Percentiles rank a stretch among this genome's conserved stretches.
Conservation (phyloP, 2,329 filamentous ascomycete genomes). For the Fusarium penzigii region DNA sequence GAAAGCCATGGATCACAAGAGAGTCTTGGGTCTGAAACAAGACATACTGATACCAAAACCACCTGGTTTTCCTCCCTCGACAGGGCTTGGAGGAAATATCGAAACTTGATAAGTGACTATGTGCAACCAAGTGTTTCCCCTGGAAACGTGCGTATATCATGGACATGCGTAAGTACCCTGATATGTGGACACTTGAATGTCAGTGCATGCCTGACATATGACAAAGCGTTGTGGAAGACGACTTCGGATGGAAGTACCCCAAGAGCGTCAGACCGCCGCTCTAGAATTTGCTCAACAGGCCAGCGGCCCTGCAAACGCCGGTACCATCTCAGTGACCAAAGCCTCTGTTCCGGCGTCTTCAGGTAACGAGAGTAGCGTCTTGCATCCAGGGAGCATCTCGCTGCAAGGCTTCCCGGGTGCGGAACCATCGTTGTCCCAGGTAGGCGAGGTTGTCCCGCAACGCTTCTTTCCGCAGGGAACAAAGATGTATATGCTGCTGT, state of each 20-base stretch:
- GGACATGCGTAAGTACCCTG: neutral
- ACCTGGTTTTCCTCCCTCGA: too few relatives aligned
- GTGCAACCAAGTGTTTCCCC: neutral
- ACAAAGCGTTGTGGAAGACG: slow-evolving; percentile 8
- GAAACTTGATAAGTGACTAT: neutral
- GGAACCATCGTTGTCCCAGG: too few relatives aligned
- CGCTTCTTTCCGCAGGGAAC: slow-evolving; percentile 1
- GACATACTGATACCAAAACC: too few relatives aligned
- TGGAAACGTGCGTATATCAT: neutral
- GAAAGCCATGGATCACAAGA: neutral
- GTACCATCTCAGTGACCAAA: neutral
- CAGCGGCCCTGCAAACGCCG: neutral
- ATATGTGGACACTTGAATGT: neutral
- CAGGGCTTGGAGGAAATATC: too few relatives aligned
- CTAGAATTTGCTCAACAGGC: slow-evolving; percentile 2
- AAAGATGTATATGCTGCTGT: slow-evolving; percentile 8
- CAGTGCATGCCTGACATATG: neutral
- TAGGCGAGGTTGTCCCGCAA: neutral
- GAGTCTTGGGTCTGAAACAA: too few relatives aligned
- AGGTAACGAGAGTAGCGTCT: neutral
- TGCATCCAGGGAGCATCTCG: too few relatives aligned
- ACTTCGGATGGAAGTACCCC: slow-evolving; percentile 1
- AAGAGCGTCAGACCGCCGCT: neutral
- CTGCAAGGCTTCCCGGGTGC: too few relatives aligned
- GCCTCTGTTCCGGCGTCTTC: neutral